Evolutionary conservation across 768 basidiomycete genomes (phyloP), one percentile per base, ranked within the genome.

Genomic region (Boletus patriciae): DNA sequence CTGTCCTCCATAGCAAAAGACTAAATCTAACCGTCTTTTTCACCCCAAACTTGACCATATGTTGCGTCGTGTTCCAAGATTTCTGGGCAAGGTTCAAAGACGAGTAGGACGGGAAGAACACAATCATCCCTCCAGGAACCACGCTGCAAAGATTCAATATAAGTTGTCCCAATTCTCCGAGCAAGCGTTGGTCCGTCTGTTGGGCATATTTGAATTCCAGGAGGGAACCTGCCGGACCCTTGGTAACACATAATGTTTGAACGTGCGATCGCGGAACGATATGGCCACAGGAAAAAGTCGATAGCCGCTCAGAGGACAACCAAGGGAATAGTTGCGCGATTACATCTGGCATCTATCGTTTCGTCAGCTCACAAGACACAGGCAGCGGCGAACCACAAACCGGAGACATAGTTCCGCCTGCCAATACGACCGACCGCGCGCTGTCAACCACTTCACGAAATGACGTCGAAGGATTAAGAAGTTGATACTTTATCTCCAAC

Each of bases 341-440:
- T 16, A 98, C 83, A 70, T 97, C 94, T n/a, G 87, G 85, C 48
- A 96, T 89, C 94, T 97, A 64, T 33, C 13, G 29, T 42, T 46
- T 23, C 21, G 42, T 60, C 41, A 63, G 56, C 31, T 51, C 46
- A 38, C 43, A 29, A 31, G 27, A 52, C 46, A 45, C 16, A 13
- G 21, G n/a, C 18, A 19, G 19, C 1, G 0, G 16, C 8, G 21
- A 54, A 44, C 64, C 74, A 51, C n/a, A 74, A 52, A 97, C 93
- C n/a, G 96, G 96, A 8, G 94, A 93, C 97, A 99, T 98, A 0
- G 96, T 99, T 6, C 96, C 96, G 10, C 96, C 96, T 9, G 97
- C 96, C 38, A 99, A 77, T 29, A 98, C 75, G n/a, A 98, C 86
- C 3, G 90, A 82, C 37, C 92, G 77, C 1, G 94, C 92, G 25